Base-by-base conservation (phyloP, 1,284 basidiomycete genomes). In the Ustilago sp. region DNA sequence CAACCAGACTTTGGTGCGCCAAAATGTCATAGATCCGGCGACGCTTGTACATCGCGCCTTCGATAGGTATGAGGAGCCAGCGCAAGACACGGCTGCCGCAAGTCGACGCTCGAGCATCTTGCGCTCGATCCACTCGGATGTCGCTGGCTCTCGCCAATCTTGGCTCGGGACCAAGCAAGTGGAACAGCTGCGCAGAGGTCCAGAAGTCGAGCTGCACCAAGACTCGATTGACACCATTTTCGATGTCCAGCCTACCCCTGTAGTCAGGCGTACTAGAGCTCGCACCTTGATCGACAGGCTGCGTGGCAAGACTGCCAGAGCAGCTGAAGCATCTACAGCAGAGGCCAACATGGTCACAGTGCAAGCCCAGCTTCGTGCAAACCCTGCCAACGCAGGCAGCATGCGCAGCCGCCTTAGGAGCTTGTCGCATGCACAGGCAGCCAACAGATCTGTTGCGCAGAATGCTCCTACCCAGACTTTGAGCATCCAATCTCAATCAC, bases 241-340 rank as follows among this genome's bases (percentile, higher is more conserved):
- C 17, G 56, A 52, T 15, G 17, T 32, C 23, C 31, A 65, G 57
- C 36, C 31, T 17, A 7, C 35, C 19, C 15, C 15, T 23, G n/a
- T 35, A 2, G 3, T 38, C 17, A 58, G 39, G 23, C 62, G 68
- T 28, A 48, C 68, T 4, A 41, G 57, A 34, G 54, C 68, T 13
- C 38, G 64, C 0, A 68, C 48, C 32, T 38, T 68, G 53, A 64
- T 64, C 23, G 58, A 55, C n/a, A 43, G 41, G 62, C 51, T 64
- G 39, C 48, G 61, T 39, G 60, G 61, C 5, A 59, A 45, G 17
- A 15, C 39, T 8, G 35, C 39, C 8, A n/a, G 58, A 7, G 31
- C 56, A 4, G 36, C 62, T 2, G 38, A 64, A 36, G 57, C 47
- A 15, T 51, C 57, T n/a, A 39, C 36, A 4, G 50, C 59, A 4